Evolutionary conservation across 177 flowering plant species (phyloP), one percentile per base, ranked within the genome.

Genomic region (Vitis hybrid): DNA sequence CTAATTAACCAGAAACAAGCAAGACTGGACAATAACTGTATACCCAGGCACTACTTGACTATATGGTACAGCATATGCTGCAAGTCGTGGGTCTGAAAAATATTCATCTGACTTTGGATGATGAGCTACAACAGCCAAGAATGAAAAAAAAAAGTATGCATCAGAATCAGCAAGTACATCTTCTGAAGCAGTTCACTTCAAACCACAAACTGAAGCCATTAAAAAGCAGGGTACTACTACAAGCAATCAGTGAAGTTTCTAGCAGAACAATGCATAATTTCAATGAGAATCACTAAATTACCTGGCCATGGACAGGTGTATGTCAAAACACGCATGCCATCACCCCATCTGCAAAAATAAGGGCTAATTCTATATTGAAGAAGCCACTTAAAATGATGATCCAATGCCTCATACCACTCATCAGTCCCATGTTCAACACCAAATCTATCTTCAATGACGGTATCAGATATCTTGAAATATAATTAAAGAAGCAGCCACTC

Each of bases 301-400:
- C 99, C 98, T 77, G 99, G 91, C 99, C 98, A 95, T 21, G 99
- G 99, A 66, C 83, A 87, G 66, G 98, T 95, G 81, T 95, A 95
- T 6, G 98, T 85, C 78, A 95, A 77, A 69, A 95, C 98, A 71
- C 96, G 96, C 99, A 95, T 95, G 56, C 85, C 75, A 66, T 90
- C 88, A 64, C 97, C 92, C 99, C 99, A 95, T 86, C 92, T 88
- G 79, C 98, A 95, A 74, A 95, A 95, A 75, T 86, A 95, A 55
- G 99, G 99, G 68, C 97, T 91, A 71, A 93, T 89, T 81, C 86
- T 91, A 69, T 81, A 95, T 62, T 91, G 98, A 78, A 95, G 96
- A 68, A 95, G 90, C 99, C 99, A 95, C 82, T 90, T 89, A 76
- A 93, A 95, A 81, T 93, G 98, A 69, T 74, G 81, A 60, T 93